Evolutionary conservation across 352 stramenopile genomes (phyloP).

Genomic region (Phytophthora citricola): DNA sequence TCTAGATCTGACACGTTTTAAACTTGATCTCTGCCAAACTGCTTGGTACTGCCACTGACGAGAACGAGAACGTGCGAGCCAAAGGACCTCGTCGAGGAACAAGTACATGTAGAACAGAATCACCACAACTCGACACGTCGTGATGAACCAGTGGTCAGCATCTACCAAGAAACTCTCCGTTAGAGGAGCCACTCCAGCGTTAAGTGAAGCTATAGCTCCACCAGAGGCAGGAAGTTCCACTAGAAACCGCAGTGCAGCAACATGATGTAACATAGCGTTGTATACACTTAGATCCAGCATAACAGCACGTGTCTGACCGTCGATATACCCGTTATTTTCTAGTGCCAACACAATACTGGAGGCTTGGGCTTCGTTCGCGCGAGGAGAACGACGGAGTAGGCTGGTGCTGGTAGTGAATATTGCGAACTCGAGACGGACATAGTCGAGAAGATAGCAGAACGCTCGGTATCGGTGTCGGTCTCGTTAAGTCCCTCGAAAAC

Average conservation of each 20-base stretch:
- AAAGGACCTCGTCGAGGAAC: constrained; percentile 49
- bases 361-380: constrained; percentile 21
- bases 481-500: constrained; percentile 43
- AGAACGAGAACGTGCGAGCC: constrained; percentile 30
- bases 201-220: constrained; percentile 39
- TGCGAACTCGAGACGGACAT: constrained; percentile 33
- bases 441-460: constrained; percentile 46
- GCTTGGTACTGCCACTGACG: constrained; percentile 29
- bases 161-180: constrained; percentile 50
- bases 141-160: constrained; percentile 31
- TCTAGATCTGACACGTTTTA: background rate
- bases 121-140: constrained; percentile 38
- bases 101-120: constrained; percentile 58
- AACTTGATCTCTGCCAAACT: constrained; percentile 25
- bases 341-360: constrained; percentile 34
- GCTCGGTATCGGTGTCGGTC: constrained; percentile 41
- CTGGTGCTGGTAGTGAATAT: constrained; percentile 43
- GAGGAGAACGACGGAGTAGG: constrained; percentile 52
- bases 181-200: constrained; percentile 40
- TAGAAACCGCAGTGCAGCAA: constrained; percentile 50
- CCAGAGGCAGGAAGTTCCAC: constrained; percentile 55
- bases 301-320: constrained; percentile 45
- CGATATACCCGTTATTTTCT: constrained; percentile 42
- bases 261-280: constrained; percentile 55
- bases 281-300: constrained; percentile 59